phyloP scores from a whole-genome alignment of 1,284 basidiomycete genomes.

The Hemileccinum hortonii region DNA sequence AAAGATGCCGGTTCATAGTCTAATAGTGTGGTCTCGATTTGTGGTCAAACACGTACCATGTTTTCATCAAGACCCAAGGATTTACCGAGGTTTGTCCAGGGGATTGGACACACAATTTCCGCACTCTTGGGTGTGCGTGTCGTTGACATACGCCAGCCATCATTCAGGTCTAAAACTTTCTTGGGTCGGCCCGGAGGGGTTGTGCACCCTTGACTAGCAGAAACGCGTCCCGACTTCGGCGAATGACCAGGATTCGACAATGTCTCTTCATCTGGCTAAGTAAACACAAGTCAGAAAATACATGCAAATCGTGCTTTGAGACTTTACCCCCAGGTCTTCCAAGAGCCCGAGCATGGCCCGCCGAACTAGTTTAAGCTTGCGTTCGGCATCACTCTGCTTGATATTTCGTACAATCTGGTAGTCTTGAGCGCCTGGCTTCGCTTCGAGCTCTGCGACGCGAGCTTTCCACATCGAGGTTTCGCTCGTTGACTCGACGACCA shows the following conservation, averaged over 20 bases:
- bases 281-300: constrained; percentile 5
- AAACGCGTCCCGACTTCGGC: constrained; percentile 3
- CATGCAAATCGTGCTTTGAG: not conserved
- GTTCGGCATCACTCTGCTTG: constrained; percentile 31
- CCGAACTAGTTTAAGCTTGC: constrained; percentile 39
- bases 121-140: constrained; percentile 28
- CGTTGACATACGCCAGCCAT: constrained; percentile 29
- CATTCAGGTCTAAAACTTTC: constrained; percentile 6
- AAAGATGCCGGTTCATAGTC: not conserved
- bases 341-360: constrained; percentile 42
- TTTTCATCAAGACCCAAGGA: constrained; percentile 26
- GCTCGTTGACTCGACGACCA: constrained; percentile 26
- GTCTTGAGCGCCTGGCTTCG: not conserved
- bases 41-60: constrained; percentile 18
- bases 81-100: constrained; percentile 22
- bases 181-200: constrained; percentile 18
- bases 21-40: not conserved
- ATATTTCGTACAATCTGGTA: constrained; percentile 7
- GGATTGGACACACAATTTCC: constrained; percentile 30
- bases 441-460: constrained; percentile 35
- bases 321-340: constrained; percentile 39
- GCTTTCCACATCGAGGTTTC: constrained; percentile 26
- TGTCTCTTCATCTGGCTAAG: constrained; percentile 25
- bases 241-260: constrained; percentile 10
- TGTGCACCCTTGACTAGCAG: constrained; percentile 3